These are phyloP conservation scores for Rubia yunnanensis DNA, from an alignment of 257 asterid genomes.

Conservation along the genomic window DNA sequence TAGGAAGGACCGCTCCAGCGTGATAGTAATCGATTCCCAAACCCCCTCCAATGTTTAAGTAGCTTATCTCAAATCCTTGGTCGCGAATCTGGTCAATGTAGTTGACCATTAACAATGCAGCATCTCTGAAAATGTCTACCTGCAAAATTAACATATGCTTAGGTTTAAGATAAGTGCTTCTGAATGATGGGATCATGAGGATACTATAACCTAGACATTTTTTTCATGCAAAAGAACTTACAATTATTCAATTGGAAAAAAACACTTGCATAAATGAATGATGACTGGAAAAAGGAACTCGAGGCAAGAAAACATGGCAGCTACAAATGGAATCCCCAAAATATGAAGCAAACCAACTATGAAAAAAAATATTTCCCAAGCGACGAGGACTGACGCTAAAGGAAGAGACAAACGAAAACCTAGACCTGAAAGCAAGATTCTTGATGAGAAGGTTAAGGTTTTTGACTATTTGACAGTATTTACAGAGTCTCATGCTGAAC, in stretches of 20 bases:
- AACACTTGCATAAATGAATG: not conserved
- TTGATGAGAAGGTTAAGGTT: not conserved
- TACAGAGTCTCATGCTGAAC: not conserved
- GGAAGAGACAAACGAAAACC: not conserved
- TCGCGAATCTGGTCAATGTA: constrained; percentile 82
- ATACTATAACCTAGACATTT: not conserved
- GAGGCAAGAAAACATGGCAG: not conserved
- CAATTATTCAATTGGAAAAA: not conserved
- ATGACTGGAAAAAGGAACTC: not conserved
- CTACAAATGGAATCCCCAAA: not conserved
- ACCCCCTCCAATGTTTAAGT: constrained; percentile 95
- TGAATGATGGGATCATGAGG: not conserved
- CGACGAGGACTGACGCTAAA: not conserved
- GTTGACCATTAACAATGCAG: constrained; percentile 87
- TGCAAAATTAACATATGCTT: constrained; percentile 18
- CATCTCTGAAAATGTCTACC: constrained; percentile 98
- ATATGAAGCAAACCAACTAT: not conserved
- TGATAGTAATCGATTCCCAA: constrained; percentile 93
- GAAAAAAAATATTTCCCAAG: not conserved
- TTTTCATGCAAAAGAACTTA: not conserved
- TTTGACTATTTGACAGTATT: not conserved
- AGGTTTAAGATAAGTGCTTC: not conserved
- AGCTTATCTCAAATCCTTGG: constrained; percentile 83
- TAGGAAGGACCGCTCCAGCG: constrained; percentile 81
- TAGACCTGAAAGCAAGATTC: not conserved